Base-by-base conservation (phyloP, 495 filamentous ascomycete species). In the Melanomma pulvis-pyrius region DNA sequence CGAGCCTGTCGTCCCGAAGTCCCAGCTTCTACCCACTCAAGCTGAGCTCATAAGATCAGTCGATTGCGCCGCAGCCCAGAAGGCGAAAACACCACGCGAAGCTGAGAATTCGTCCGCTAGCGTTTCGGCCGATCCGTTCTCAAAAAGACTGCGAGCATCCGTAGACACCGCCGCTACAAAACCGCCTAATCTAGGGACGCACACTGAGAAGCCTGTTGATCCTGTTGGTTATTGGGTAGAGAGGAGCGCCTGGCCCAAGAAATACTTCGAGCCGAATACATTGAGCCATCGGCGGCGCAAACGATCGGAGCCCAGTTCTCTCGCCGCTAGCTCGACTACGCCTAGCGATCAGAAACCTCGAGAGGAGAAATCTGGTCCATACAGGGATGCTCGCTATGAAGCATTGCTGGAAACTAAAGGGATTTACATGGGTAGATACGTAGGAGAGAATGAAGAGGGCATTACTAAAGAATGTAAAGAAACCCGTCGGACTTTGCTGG, bases 261-360 rank as follows among this genome's bases (percentile, higher is more conserved):
- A 47, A 30, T 60, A 48, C 19, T 60, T 29, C 28, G 22, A 48
- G n/a, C 25, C 22, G 25, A 26, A 48, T 26, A 60, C 39, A 21
- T 48, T 60, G 57, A 30, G 44, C 30, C 24, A 49, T 60, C 67
- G 73, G 59, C 60, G 70, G 29, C 63, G 75, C 17, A 81, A 80
- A 58, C 65, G 57, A 74, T 80, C 54, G 12, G 32, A 8, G 39
- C 3, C 73, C 52, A 71, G 75, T 59, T 52, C 75, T 70, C 57
- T 54, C 39, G 26, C 69, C 21, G 5, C 73, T 28, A 76, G 69
- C 44, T 75, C 72, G 60, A 68, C 64, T 19, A 79, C 73, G 44
- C 72, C 76, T 28, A 79, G 79, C 72, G 74, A 80, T 67, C 48
- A 79, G 65, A 76, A 71, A 71, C 76, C 71, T 47, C 71, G 77